Percentiles rank a stretch among this genome's conserved stretches.
phyloP scores from a whole-genome alignment of 2,329 filamentous ascomycete genomes.

The Pseudohalonectria lignicola region DNA sequence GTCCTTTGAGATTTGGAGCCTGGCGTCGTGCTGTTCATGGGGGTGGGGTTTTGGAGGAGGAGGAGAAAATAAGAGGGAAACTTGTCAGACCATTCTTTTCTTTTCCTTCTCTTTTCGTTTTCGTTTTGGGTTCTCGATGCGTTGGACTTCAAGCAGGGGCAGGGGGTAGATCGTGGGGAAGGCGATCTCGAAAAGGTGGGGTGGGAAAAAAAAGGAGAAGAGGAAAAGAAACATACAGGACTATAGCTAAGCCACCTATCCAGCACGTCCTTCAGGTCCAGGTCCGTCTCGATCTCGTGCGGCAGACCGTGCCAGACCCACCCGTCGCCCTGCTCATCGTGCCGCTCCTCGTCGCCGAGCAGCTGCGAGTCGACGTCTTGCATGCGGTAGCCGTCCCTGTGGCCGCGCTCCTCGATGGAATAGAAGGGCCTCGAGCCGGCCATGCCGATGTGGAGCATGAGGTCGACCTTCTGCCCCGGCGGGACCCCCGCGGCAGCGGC shows the following conservation, averaged over 20 bases:
- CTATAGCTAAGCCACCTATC: slow-evolving; percentile 40
- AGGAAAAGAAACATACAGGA: slow-evolving; percentile 26
- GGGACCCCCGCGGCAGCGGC: not conserved
- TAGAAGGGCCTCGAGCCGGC: slow-evolving; percentile 55
- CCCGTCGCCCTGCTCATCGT: slow-evolving; percentile 21
- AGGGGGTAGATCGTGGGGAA: too few relatives aligned
- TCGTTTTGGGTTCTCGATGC: not conserved
- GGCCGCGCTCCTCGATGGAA: slow-evolving; percentile 57
- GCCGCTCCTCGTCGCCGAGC: slow-evolving; percentile 36
- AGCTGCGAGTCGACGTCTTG: slow-evolving; percentile 58
- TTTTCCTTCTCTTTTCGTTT: not conserved
- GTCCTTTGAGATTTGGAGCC: slow-evolving; percentile 53
- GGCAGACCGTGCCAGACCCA: slow-evolving; percentile 47
- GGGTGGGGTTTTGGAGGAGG: not conserved
- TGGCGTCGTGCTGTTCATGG: slow-evolving; percentile 18
- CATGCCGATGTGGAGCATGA: slow-evolving; percentile 72
- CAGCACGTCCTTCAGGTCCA: slow-evolving; percentile 48
- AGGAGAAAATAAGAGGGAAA: too few relatives aligned
- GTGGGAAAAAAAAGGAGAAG: not conserved
- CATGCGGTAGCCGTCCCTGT: slow-evolving; percentile 61
- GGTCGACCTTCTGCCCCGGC: slow-evolving; percentile 33
- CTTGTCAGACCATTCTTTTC: not conserved
- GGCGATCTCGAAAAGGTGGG: too few relatives aligned
- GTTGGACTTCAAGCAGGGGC: too few relatives aligned
- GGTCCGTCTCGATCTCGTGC: slow-evolving; percentile 41